Evolutionary conservation across 345 rosid species (phyloP).

Genomic region (Turnera subulata): DNA sequence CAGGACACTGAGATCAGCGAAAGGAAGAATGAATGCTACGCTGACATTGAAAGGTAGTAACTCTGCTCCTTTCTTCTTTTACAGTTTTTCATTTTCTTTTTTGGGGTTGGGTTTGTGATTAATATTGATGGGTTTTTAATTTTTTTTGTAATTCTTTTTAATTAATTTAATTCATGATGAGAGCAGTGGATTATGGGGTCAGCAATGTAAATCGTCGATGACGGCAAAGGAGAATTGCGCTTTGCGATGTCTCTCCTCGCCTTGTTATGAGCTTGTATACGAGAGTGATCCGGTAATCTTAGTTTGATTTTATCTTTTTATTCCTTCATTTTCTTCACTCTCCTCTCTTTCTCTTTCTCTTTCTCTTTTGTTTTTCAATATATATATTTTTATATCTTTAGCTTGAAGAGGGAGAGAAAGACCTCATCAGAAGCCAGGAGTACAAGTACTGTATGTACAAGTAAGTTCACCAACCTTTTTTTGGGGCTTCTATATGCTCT

Average conservation of each 20-base stretch:
- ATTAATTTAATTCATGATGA: background rate
- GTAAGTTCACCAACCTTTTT: conserved; percentile 46
- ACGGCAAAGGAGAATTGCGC: conserved; percentile 76
- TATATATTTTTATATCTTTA: too few species aligned
- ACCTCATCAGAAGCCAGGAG: conserved; percentile 67
- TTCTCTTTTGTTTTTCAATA: too few species aligned
- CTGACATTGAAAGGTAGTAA: conserved; percentile 67
- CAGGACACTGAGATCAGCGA: conserved; percentile 63
- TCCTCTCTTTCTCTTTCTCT: conserved; percentile 3
- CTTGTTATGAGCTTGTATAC: conserved; percentile 65
- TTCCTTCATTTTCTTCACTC: background rate
- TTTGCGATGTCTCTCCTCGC: conserved; percentile 64
- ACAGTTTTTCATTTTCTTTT: background rate
- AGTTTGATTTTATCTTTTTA: background rate
- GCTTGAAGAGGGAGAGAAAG: conserved; percentile 91
- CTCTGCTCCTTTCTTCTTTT: background rate
- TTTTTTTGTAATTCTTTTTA: background rate
- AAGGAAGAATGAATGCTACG: conserved; percentile 65
- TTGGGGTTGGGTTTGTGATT: background rate
- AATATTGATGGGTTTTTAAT: background rate
- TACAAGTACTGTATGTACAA: conserved; percentile 78
- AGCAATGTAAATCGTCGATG: conserved; percentile 58
- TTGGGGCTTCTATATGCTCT: background rate
- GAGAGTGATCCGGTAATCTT: conserved; percentile 68
- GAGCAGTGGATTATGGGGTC: conserved; percentile 80